A percentile compares a stretch with the other conserved stretches of the same genome.
Conservation (phyloP, 1,284 basidiomycete genomes). For the Tremellales sp. region DNA sequence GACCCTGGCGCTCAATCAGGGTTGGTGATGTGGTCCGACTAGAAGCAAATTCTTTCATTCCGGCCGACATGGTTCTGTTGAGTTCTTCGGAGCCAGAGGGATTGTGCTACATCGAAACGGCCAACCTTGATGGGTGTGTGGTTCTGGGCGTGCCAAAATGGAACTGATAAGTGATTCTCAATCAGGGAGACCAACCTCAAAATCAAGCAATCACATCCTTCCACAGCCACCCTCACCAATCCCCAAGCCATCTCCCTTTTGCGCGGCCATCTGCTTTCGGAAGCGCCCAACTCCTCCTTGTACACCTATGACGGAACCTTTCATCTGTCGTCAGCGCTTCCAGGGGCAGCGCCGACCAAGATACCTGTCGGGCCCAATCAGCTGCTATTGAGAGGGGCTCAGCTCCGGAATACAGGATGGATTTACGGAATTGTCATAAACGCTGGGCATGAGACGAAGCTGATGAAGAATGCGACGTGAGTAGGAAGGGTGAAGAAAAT, state of each 20-base stretch:
- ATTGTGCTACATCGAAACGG: slow-evolving; percentile 94
- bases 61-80: slow-evolving; percentile 86
- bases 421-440: slow-evolving; percentile 90
- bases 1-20: slow-evolving; percentile 82
- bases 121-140: slow-evolving; percentile 88
- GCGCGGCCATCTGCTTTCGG: slow-evolving; percentile 79
- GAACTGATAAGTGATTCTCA: slow-evolving; percentile 3
- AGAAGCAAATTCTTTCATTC: slow-evolving; percentile 90
- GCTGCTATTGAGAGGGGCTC: slow-evolving; percentile 87
- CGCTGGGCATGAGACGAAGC: slow-evolving; percentile 96
- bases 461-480: slow-evolving; percentile 90
- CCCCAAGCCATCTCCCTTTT: slow-evolving; percentile 71
- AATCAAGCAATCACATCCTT: slow-evolving; percentile 90
- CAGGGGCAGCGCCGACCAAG: slow-evolving; percentile 56
- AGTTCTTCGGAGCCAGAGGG: slow-evolving; percentile 94
- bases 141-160: not conserved
- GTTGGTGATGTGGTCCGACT: slow-evolving; percentile 92
- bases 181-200: slow-evolving; percentile 93
- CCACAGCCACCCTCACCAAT: slow-evolving; percentile 72
- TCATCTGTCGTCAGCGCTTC: slow-evolving; percentile 54
- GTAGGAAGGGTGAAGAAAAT: slow-evolving; percentile 37
- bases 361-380: slow-evolving; percentile 93
- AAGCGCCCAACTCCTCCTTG: slow-evolving; percentile 95
- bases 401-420: slow-evolving; percentile 96
- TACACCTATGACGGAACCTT: slow-evolving; percentile 89